Evolutionary conservation across 108 stramenopile genomes (phyloP).

Genomic region (Pseudonitzschia multiseries): DNA sequence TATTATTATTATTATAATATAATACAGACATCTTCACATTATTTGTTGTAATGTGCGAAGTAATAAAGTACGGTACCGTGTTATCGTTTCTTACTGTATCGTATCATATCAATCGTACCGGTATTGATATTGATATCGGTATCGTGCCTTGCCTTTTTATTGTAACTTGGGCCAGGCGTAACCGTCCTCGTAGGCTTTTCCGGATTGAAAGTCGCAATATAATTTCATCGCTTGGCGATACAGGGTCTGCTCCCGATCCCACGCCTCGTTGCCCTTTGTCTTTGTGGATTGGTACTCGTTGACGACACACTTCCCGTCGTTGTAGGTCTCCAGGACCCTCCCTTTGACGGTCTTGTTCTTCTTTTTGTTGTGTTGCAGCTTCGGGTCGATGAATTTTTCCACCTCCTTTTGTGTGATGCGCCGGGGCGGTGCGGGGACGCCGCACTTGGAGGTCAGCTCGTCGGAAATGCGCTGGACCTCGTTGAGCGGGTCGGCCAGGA

Average conservation of each 20-base stretch:
- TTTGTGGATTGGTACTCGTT: constrained; percentile 52
- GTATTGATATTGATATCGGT: no score
- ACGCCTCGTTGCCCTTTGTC: constrained; percentile 29
- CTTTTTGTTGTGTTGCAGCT: constrained; percentile 76
- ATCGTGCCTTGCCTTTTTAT: no score
- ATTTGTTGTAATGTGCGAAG: no score
- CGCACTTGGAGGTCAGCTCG: constrained; percentile 70
- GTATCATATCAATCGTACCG: no score
- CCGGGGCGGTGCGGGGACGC: constrained; percentile 64
- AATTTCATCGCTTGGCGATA: constrained; percentile 76
- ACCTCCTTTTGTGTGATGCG: constrained; percentile 62
- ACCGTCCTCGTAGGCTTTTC: constrained; percentile 57
- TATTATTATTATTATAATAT: not conserved
- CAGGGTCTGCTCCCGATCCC: constrained; percentile 46
- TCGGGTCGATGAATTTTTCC: constrained; percentile 78
- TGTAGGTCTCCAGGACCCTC: constrained; percentile 42
- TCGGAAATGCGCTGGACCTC: constrained; percentile 77
- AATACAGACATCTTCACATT: no score
- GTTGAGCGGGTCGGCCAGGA: constrained; percentile 61
- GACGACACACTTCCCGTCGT: constrained; percentile 49
- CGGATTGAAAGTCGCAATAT: constrained; percentile 77
- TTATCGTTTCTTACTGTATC: no score
- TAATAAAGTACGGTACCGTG: no score
- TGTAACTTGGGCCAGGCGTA: constrained; percentile 60
- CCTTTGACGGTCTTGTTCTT: not conserved